Percentiles rank a stretch among this genome's conserved stretches.
phyloP scores from a whole-genome alignment of 306 rosid species.

The Macrotyloma uniflorum region DNA sequence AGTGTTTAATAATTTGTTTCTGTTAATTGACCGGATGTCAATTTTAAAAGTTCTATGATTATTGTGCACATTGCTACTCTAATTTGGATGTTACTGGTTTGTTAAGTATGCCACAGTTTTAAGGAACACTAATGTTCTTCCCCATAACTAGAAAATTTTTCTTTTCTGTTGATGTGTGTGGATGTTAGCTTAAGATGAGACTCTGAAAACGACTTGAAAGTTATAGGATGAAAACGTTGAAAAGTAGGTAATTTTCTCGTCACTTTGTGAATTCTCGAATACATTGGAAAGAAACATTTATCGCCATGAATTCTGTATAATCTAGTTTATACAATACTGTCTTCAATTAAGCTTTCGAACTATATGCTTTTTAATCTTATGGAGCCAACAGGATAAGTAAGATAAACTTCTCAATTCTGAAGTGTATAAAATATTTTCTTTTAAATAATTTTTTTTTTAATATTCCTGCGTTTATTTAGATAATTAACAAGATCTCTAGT shows the following conservation, averaged over 20 bases:
- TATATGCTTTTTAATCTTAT: too few relatives aligned
- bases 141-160: neutral
- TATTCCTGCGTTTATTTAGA: too few relatives aligned
- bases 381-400: too few relatives aligned
- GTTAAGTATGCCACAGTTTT: neutral
- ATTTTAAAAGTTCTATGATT: neutral
- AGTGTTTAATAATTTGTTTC: neutral
- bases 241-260: neutral
- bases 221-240: too few relatives aligned
- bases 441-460: too few relatives aligned
- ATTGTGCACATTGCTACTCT: neutral
- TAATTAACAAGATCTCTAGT: too few relatives aligned
- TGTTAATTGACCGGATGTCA: neutral
- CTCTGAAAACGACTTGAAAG: neutral
- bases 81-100: neutral
- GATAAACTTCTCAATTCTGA: too few relatives aligned
- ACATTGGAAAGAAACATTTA: neutral
- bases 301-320: neutral
- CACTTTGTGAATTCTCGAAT: neutral
- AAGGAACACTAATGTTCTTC: neutral
- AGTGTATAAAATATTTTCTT: too few relatives aligned
- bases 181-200: neutral
- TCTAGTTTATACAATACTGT: too few relatives aligned
- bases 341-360: too few relatives aligned
- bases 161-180: neutral